phyloP scores from a whole-genome alignment of 257 asterid genomes.

The Nicotiana benthamiana region DNA sequence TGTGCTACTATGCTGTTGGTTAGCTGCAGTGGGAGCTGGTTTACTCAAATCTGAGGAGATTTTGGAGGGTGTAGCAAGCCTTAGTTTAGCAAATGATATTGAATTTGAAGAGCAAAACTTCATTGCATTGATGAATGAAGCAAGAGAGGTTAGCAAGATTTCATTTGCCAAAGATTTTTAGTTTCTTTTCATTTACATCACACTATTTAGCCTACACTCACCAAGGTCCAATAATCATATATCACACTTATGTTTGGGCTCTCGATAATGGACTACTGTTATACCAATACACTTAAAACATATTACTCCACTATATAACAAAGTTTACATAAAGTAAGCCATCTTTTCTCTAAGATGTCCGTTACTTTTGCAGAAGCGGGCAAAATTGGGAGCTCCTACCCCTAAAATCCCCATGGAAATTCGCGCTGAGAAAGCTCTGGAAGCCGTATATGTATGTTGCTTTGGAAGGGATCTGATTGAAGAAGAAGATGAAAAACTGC shows the following conservation, averaged over 20 bases:
- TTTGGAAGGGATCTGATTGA: conserved; percentile 61
- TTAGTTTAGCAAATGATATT: conserved; percentile 74
- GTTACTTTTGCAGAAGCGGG: conserved; percentile 46
- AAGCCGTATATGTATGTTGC: conserved; percentile 71
- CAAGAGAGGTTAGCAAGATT: conserved; percentile 58
- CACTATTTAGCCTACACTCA: not conserved
- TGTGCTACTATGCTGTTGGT: conserved; percentile 85
- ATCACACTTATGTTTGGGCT: not conserved
- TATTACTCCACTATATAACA: not conserved
- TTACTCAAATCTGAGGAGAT: conserved; percentile 92
- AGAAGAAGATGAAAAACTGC: conserved; percentile 63
- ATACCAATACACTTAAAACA: not conserved
- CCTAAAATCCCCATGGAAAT: conserved; percentile 72
- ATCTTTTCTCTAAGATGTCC: not conserved
- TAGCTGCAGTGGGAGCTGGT: conserved; percentile 95
- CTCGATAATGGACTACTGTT: not conserved
- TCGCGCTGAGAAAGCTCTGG: conserved; percentile 90
- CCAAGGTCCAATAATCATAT: not conserved
- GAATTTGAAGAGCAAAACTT: conserved; percentile 90
- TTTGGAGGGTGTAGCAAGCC: conserved; percentile 88
- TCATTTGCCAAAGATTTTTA: not conserved
- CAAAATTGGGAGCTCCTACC: conserved; percentile 32
- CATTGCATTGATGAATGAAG: conserved; percentile 72
- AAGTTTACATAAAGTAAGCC: not conserved
- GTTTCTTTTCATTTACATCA: not conserved